Evolutionary conservation across 345 rosid genomes (phyloP).

Genomic region (Salix dunnii): DNA sequence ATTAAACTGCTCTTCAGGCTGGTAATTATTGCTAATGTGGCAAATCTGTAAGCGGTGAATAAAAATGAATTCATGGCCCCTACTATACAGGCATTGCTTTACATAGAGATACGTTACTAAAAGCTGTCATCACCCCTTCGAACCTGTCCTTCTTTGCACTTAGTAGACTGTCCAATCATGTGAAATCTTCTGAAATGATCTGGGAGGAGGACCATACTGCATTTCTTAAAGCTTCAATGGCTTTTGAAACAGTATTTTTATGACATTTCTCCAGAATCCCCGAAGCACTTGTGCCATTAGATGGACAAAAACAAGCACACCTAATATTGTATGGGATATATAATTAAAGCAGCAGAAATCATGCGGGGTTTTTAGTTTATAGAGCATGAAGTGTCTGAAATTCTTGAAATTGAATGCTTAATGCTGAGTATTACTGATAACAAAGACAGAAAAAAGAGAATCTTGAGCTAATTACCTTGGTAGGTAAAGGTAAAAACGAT

Average conservation of each 20-base stretch:
- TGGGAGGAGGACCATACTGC: too few relatives aligned
- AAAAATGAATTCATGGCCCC: neutral
- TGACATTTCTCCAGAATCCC: neutral
- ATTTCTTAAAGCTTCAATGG: neutral
- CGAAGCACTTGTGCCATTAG: neutral
- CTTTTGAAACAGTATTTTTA: neutral
- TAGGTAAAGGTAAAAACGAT: neutral
- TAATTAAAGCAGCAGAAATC: neutral
- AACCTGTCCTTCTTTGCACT: too few relatives aligned
- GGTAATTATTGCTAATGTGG: neutral
- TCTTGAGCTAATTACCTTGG: neutral
- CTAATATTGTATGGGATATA: too few relatives aligned
- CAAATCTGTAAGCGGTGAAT: neutral
- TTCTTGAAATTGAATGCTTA: neutral
- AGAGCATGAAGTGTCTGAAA: neutral
- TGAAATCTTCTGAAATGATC: too few relatives aligned
- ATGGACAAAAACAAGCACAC: too few relatives aligned
- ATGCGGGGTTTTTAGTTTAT: neutral
- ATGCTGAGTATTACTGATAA: neutral
- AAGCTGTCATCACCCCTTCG: too few relatives aligned
- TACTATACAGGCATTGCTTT: neutral
- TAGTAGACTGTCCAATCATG: too few relatives aligned
- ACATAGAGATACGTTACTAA: too few relatives aligned
- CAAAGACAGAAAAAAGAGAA: neutral
- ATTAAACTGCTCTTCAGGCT: neutral